Percentiles rank a stretch among this genome's conserved stretches.
Evolutionary conservation across 2,329 filamentous ascomycete species (phyloP).

Genomic region (Rhexocercosporidium sp.): DNA sequence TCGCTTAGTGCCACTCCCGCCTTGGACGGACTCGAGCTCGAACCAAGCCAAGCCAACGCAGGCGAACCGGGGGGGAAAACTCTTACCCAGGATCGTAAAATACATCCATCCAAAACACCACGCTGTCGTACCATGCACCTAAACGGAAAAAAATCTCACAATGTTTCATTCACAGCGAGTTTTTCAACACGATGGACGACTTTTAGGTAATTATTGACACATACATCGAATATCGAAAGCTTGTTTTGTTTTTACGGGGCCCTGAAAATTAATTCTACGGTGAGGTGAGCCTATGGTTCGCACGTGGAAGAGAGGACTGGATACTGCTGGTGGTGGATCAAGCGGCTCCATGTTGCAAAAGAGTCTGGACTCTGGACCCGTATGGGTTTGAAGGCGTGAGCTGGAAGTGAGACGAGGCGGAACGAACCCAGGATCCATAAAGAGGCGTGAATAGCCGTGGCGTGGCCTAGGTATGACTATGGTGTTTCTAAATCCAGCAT

Average conservation of each 20-base stretch:
- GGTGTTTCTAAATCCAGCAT: conserved; percentile 7
- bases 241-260: background rate
- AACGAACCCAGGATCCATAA: background rate
- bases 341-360: no score
- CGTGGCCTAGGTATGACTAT: background rate
- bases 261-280: no score
- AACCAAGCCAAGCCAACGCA: no score
- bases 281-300: no score
- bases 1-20: no score
- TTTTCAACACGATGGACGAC: background rate
- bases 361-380: no score
- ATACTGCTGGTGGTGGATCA: no score
- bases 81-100: background rate
- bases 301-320: background rate
- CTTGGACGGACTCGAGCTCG: no score
- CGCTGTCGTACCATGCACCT: background rate
- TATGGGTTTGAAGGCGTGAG: no score
- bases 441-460: conserved; percentile 10
- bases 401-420: background rate
- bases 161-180: background rate
- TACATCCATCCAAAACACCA: background rate
- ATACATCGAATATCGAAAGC: background rate
- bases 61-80: background rate
- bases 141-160: background rate
- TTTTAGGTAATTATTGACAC: conserved; percentile 9